Evolutionary conservation across 768 basidiomycete genomes (phyloP).

Genomic region (Kwoniella europaea): DNA sequence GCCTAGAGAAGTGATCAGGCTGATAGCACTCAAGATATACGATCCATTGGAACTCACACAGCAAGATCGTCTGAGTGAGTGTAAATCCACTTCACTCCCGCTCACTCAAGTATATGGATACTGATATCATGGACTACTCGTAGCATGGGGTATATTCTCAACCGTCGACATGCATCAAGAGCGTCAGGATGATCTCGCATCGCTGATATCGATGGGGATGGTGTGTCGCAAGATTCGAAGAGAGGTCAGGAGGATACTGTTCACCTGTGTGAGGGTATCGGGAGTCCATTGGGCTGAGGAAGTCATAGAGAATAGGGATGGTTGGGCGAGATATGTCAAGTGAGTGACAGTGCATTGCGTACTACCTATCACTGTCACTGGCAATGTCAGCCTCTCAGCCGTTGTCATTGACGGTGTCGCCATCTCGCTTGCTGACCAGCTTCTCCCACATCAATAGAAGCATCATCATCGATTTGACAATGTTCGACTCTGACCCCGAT

Average conservation of each 20-base stretch:
- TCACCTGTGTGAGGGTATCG: conserved; percentile 50
- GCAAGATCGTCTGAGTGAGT: conserved; percentile 53
- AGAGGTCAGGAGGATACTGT: conserved; percentile 47
- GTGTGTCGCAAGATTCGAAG: conserved; percentile 40
- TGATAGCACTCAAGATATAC: conserved; percentile 44
- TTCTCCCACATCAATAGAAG: conserved; percentile 24
- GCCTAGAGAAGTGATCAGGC: conserved; percentile 44
- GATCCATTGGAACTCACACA: conserved; percentile 48
- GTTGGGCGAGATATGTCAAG: conserved; percentile 53
- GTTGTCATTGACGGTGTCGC: too few species aligned
- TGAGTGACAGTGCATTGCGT: conserved; percentile 21
- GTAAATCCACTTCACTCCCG: neutral
- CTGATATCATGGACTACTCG: neutral
- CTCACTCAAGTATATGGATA: too few species aligned
- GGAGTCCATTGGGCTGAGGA: conserved; percentile 39
- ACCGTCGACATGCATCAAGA: conserved; percentile 55
- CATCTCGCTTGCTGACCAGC: neutral
- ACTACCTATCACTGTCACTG: too few species aligned
- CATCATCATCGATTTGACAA: conserved; percentile 54
- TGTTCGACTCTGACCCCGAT: conserved; percentile 51
- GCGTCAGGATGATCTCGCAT: conserved; percentile 42
- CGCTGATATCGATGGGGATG: conserved; percentile 42
- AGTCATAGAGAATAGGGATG: conserved; percentile 38
- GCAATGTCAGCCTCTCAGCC: too few species aligned
- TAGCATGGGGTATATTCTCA: conserved; percentile 57